These are phyloP conservation scores for Fusarium pseudonygamai DNA, from an alignment of 2,329 filamentous ascomycete genomes.

Conservation along the genomic window DNA sequence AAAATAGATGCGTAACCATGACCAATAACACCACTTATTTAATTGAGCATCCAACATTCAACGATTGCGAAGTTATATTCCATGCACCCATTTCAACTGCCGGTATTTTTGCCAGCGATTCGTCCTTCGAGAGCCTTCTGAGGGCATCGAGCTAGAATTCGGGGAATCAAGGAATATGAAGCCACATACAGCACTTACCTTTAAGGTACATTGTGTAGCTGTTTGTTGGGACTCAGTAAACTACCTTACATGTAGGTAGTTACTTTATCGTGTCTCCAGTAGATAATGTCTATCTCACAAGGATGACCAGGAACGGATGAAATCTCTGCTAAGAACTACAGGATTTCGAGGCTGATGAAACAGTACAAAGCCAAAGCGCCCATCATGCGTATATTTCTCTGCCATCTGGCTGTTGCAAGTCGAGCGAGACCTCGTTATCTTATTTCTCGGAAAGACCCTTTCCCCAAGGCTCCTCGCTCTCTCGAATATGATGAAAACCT, in stretches of 20 bases:
- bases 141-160: neutral
- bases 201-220: slow-evolving; percentile 17
- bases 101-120: slow-evolving; percentile 19
- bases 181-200: slow-evolving; percentile 23
- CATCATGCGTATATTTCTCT: neutral
- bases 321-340: neutral
- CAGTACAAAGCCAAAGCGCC: neutral
- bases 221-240: slow-evolving; percentile 10
- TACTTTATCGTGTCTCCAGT: neutral
- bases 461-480: slow-evolving; percentile 61
- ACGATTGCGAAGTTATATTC: slow-evolving; percentile 16
- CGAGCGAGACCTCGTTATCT: slow-evolving; percentile 13
- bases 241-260: neutral
- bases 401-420: neutral
- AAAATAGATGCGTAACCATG: slow-evolving; percentile 14
- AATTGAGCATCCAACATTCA: slow-evolving; percentile 4
- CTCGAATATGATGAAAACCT: slow-evolving; percentile 59
- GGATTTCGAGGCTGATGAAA: neutral
- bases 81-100: slow-evolving; percentile 36
- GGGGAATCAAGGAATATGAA: neutral
- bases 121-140: slow-evolving; percentile 13
- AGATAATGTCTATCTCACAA: neutral
- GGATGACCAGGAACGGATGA: neutral
- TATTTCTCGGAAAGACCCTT: slow-evolving; percentile 59
- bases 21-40: slow-evolving; percentile 19